Conservation (phyloP, 257 asterid genomes). For the Nyctanthes arbortristis region DNA sequence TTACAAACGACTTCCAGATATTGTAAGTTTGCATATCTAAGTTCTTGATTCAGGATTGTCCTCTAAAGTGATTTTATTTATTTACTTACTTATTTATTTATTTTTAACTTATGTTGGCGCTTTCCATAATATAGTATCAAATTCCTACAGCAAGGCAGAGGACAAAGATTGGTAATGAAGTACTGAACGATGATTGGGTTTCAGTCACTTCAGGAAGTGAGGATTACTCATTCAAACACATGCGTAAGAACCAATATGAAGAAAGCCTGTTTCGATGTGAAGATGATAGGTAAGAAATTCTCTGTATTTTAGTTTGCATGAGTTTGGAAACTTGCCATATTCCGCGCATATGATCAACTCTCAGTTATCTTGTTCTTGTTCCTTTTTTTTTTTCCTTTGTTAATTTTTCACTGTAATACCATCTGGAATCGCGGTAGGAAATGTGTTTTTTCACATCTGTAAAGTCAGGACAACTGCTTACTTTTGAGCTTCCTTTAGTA, state of each 20-base stretch:
- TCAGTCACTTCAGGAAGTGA: constrained; percentile 98
- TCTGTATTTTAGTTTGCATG: too few relatives aligned
- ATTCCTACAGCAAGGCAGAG: constrained; percentile 73
- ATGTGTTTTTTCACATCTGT: too few relatives aligned
- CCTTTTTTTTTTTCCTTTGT: background rate
- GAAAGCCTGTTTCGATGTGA: constrained; percentile 46
- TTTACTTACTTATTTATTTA: too few relatives aligned
- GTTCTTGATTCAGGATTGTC: constrained; percentile 14
- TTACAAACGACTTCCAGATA: constrained; percentile 53
- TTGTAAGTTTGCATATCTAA: constrained; percentile 27
- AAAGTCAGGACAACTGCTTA: too few relatives aligned
- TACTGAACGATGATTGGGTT: constrained; percentile 91
- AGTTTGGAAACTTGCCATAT: too few relatives aligned
- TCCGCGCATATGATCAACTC: too few relatives aligned
- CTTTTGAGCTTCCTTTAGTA: too few relatives aligned
- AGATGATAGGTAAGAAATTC: constrained; percentile 92
- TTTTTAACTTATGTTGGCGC: constrained; percentile 11
- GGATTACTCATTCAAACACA: constrained; percentile 50
- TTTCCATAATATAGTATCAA: constrained; percentile 66
- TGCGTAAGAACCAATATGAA: constrained; percentile 51
- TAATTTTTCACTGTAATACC: too few relatives aligned
- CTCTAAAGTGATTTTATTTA: constrained; percentile 21
- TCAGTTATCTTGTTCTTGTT: too few relatives aligned
- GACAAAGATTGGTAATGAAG: constrained; percentile 66
- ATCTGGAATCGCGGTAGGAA: too few relatives aligned